Conservation (phyloP, 345 rosid species). For the Arabis hirsuta region DNA sequence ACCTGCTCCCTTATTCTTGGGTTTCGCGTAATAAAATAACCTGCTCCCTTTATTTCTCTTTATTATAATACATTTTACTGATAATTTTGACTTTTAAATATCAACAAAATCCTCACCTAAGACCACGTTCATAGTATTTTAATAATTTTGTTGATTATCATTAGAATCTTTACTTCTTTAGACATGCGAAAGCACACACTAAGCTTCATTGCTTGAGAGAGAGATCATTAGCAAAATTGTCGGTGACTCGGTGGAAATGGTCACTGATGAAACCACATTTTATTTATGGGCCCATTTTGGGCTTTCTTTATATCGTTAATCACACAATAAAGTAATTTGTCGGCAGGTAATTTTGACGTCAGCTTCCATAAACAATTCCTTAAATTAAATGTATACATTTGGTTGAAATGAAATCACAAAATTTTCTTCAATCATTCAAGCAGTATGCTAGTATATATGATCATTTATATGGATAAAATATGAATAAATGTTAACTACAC, state of each 20-base stretch:
- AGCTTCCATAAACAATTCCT: conserved; percentile 3
- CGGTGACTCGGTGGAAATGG: conserved; percentile 32
- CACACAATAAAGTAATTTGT: conserved; percentile 33
- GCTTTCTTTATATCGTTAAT: conserved; percentile 16
- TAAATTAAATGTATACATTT: neutral
- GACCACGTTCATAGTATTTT: conserved; percentile 28
- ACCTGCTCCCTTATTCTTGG: conserved; percentile 44
- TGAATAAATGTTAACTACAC: neutral
- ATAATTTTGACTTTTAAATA: conserved; percentile 23
- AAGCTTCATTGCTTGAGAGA: conserved; percentile 10
- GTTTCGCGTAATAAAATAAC: conserved; percentile 34
- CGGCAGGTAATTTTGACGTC: conserved; percentile 36
- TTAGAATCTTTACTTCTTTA: conserved; percentile 6
- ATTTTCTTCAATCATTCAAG: neutral
- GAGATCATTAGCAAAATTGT: conserved; percentile 28
- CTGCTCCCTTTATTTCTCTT: conserved; percentile 14
- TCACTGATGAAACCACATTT: conserved; percentile 31
- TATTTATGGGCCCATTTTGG: conserved; percentile 22
- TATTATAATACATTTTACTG: neutral
- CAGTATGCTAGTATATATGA: neutral
- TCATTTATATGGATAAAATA: neutral
- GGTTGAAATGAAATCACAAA: neutral
- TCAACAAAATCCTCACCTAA: conserved; percentile 28
- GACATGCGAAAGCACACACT: conserved; percentile 33
- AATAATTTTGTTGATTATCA: conserved; percentile 22